Conservation (phyloP, 192 early-diverging fungal species). For the Umbelopsis sp. region DNA sequence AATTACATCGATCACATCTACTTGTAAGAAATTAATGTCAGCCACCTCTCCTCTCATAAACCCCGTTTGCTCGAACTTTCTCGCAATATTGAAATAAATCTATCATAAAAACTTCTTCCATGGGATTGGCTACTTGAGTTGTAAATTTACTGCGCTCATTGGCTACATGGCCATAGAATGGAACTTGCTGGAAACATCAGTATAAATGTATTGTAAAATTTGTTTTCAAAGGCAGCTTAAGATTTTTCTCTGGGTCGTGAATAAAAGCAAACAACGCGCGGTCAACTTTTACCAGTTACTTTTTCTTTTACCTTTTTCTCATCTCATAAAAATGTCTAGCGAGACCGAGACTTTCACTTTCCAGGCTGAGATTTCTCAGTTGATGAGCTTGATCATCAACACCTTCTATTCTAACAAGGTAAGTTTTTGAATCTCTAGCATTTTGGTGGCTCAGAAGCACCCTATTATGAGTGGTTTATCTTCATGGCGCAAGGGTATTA, state of each 20-base stretch:
- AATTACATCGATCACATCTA: background rate
- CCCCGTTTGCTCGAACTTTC: constrained; percentile 16
- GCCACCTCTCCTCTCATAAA: background rate
- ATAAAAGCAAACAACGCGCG: constrained; percentile 19
- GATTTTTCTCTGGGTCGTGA: background rate
- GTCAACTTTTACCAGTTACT: background rate
- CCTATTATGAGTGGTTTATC: no score
- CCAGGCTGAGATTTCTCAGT: constrained; percentile 99
- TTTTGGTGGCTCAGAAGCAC: no score
- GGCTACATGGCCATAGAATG: background rate
- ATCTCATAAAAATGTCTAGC: constrained; percentile 26
- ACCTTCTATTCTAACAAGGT: constrained; percentile 98
- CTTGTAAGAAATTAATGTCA: background rate
- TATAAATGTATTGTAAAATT: constrained; percentile 5
- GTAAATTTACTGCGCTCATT: background rate
- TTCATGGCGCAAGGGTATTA: no score
- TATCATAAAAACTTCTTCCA: background rate
- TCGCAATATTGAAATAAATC: background rate
- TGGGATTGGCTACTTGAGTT: background rate
- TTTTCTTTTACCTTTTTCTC: constrained; percentile 16
- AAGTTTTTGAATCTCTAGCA: constrained; percentile 11
- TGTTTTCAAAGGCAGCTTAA: constrained; percentile 6
- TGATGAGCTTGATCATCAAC: constrained; percentile 99
- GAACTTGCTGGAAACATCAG: constrained; percentile 10
- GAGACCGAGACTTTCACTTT: constrained; percentile 84